Evolutionary conservation across 2,329 filamentous ascomycete genomes (phyloP).

Genomic region (Leptodontidium sp.): DNA sequence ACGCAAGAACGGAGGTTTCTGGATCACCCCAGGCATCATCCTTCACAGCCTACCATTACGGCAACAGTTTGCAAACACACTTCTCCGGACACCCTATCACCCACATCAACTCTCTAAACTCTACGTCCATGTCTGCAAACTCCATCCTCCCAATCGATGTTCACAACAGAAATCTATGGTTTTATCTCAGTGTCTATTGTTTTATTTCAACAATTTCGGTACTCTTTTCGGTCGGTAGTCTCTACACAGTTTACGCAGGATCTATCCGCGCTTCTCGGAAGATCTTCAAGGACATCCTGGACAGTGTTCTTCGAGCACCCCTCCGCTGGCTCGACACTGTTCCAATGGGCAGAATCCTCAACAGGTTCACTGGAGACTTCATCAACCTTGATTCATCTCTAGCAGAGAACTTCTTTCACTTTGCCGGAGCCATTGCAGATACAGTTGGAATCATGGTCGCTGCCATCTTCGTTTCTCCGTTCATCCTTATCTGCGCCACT

Average conservation of each 20-base stretch:
- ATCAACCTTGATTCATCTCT: constrained; percentile 74
- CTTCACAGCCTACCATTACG: constrained; percentile 17
- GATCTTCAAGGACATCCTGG: constrained; percentile 72
- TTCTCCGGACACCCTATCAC: constrained; percentile 41
- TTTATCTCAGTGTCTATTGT: constrained; percentile 73
- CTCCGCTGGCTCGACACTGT: constrained; percentile 82
- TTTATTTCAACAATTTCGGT: constrained; percentile 64
- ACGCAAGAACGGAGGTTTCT: constrained; percentile 27
- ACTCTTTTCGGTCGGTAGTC: constrained; percentile 58
- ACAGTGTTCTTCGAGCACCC: constrained; percentile 73
- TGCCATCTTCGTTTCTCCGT: constrained; percentile 71
- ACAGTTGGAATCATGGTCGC: constrained; percentile 72
- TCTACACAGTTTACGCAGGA: constrained; percentile 66
- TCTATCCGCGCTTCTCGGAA: constrained; percentile 72
- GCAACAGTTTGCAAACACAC: constrained; percentile 17
- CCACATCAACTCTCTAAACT: constrained; percentile 13
- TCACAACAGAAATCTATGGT: constrained; percentile 46
- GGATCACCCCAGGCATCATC: constrained; percentile 6
- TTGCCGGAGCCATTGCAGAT: constrained; percentile 64
- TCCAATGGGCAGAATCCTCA: constrained; percentile 77
- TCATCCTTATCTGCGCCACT: constrained; percentile 68
- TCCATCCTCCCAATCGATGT: constrained; percentile 22
- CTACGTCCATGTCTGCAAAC: background rate
- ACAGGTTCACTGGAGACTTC: constrained; percentile 82
- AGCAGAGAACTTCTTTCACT: constrained; percentile 68